Percentiles rank a stretch among this genome's conserved stretches.
phyloP scores from a whole-genome alignment of 2,329 filamentous ascomycete species.

The Colletotrichum orbiculare region DNA sequence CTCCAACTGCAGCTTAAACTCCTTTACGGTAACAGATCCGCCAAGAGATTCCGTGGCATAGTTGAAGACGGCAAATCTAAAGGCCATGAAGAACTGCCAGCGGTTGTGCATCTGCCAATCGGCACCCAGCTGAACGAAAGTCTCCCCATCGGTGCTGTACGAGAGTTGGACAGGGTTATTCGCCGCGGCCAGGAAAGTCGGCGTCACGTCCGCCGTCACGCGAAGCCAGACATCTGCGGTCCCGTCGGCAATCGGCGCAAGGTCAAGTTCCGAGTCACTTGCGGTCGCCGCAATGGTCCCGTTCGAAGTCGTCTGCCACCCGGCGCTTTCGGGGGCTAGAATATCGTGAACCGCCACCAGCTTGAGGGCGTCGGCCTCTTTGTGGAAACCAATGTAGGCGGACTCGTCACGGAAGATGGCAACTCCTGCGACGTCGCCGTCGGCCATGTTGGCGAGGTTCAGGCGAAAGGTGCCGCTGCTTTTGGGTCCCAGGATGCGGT shows the following conservation, averaged over 20 bases:
- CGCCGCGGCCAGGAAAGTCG: constrained; percentile 26
- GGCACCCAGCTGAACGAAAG: constrained; percentile 50
- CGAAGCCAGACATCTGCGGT: constrained; percentile 39
- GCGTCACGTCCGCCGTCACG: constrained; percentile 39
- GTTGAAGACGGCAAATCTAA: constrained; percentile 61
- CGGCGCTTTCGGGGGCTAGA: constrained; percentile 41
- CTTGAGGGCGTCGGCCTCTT: constrained; percentile 38
- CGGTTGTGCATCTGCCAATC: constrained; percentile 49
- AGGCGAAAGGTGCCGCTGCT: constrained; percentile 60
- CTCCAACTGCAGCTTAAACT: constrained; percentile 14
- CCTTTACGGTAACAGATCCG: constrained; percentile 33
- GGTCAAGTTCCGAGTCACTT: neutral
- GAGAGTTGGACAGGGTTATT: constrained; percentile 39
- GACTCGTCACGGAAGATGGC: constrained; percentile 63
- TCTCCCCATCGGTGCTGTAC: constrained; percentile 57
- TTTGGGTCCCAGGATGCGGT: constrained; percentile 58
- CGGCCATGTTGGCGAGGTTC: constrained; percentile 57
- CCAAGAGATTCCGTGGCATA: constrained; percentile 53
- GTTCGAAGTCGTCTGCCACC: constrained; percentile 46
- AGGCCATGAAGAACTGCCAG: constrained; percentile 60
- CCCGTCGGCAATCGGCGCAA: constrained; percentile 10
- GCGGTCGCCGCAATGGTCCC: constrained; percentile 41
- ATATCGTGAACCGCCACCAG: constrained; percentile 46
- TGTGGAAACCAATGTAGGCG: constrained; percentile 62
- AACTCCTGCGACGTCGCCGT: constrained; percentile 63